These are phyloP conservation scores for Vitis hybrid DNA, from an alignment of 177 flowering plant species.

Conservation along the genomic window DNA sequence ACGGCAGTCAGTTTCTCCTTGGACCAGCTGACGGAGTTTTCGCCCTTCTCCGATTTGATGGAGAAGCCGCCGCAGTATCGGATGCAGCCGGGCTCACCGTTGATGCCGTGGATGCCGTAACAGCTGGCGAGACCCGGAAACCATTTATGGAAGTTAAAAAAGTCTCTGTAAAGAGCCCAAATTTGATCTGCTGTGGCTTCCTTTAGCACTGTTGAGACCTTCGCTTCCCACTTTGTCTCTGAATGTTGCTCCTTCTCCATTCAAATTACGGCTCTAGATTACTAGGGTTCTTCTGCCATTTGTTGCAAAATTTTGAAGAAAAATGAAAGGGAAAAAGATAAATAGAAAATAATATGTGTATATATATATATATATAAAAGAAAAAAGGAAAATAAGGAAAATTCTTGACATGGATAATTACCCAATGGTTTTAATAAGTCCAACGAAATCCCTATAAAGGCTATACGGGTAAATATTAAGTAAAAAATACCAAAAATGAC, in stretches of 20 bases:
- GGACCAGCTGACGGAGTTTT: conserved; percentile 35
- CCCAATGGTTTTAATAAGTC: background rate
- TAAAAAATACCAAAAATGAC: no score
- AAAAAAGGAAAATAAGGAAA: background rate
- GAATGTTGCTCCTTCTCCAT: background rate
- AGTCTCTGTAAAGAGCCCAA: conserved; percentile 49
- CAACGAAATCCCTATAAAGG: background rate
- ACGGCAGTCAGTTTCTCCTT: conserved; percentile 45
- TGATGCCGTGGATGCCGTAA: conserved; percentile 37
- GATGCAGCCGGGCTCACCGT: conserved; percentile 53
- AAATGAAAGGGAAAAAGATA: background rate
- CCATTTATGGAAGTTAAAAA: conserved; percentile 57
- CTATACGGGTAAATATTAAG: background rate
- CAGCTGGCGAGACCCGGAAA: conserved; percentile 38
- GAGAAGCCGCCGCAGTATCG: conserved; percentile 41
- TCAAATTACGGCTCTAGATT: no score
- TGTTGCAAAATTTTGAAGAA: no score
- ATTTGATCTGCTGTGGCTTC: conserved; percentile 43
- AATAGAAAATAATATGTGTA: background rate
- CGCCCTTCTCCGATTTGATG: conserved; percentile 12
- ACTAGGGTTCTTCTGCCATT: no score
- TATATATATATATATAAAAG: background rate
- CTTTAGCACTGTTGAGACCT: conserved; percentile 27
- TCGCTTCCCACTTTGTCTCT: conserved; percentile 52
- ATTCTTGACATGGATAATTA: background rate